A percentile compares a stretch with the other conserved stretches of the same genome.
These are phyloP conservation scores for Thuja plicata DNA, from an alignment of 83 land plant species.

Conservation along the genomic window DNA sequence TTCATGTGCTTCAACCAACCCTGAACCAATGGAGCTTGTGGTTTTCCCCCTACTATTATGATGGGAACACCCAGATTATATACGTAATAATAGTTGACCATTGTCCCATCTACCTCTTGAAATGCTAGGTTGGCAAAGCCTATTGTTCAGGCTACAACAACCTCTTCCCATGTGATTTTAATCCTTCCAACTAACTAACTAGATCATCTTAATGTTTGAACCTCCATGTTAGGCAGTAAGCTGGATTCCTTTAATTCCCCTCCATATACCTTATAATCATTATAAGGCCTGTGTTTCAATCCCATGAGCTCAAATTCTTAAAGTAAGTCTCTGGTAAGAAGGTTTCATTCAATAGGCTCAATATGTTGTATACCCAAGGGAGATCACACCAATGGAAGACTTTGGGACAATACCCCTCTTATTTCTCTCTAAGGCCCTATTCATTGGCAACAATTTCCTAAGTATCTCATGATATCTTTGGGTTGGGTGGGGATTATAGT, in stretches of 20 bases:
- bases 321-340: not conserved
- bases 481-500: no score
- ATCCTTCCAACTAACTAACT: not conserved
- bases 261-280: no score
- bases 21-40: not conserved
- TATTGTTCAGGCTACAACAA: not conserved
- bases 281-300: no score
- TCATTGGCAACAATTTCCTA: not conserved
- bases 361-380: not conserved
- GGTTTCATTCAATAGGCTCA: not conserved
- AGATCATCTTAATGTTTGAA: not conserved
- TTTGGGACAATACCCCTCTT: not conserved
- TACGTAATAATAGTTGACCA: not conserved
- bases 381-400: not conserved
- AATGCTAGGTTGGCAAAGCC: not conserved
- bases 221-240: not conserved
- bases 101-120: not conserved
- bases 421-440: not conserved
- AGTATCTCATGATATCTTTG: not conserved
- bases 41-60: not conserved
- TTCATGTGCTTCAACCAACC: no score
- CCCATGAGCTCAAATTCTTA: no score
- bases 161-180: not conserved
- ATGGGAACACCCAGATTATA: not conserved
- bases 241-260: no score